phyloP scores from a whole-genome alignment of 345 rosid genomes.

The Arabis alpina region DNA sequence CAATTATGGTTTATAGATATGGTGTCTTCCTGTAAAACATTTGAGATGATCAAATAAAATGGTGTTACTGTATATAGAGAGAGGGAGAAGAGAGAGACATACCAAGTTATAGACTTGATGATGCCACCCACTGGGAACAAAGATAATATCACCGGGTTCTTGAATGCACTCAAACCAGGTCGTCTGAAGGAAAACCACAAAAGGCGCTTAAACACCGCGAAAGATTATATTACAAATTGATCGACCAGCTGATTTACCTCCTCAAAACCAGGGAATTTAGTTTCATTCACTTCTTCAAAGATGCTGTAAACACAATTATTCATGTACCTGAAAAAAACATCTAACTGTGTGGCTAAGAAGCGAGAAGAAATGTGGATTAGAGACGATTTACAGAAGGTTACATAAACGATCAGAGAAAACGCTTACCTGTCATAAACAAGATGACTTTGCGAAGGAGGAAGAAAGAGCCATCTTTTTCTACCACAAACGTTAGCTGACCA shows the following conservation, averaged over 20 bases:
- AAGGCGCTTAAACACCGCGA: constrained; percentile 8
- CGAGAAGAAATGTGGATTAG: background rate
- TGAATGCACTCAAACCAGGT: constrained; percentile 86
- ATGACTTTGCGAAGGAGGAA: constrained; percentile 69
- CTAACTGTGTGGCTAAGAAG: no score
- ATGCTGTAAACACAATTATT: constrained; percentile 67
- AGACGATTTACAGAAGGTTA: background rate
- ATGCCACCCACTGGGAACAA: constrained; percentile 98
- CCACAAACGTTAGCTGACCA: constrained; percentile 91
- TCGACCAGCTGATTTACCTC: constrained; percentile 52
- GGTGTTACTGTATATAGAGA: background rate
- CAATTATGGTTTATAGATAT: constrained; percentile 95
- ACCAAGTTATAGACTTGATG: constrained; percentile 98
- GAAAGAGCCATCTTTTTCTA: constrained; percentile 53
- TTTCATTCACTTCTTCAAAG: constrained; percentile 63
- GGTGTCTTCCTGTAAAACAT: constrained; percentile 78
- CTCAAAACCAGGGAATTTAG: constrained; percentile 74
- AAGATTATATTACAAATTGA: constrained; percentile 2
- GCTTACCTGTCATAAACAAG: constrained; percentile 82
- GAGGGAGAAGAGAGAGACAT: constrained; percentile 14
- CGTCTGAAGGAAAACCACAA: constrained; percentile 52
- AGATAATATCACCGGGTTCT: constrained; percentile 69
- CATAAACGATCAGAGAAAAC: background rate
- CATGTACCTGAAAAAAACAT: constrained; percentile 56
- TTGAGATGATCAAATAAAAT: background rate